Evolutionary conservation across 108 stramenopile genomes (phyloP).

Genomic region (Chaetoceros tenuissimus): DNA sequence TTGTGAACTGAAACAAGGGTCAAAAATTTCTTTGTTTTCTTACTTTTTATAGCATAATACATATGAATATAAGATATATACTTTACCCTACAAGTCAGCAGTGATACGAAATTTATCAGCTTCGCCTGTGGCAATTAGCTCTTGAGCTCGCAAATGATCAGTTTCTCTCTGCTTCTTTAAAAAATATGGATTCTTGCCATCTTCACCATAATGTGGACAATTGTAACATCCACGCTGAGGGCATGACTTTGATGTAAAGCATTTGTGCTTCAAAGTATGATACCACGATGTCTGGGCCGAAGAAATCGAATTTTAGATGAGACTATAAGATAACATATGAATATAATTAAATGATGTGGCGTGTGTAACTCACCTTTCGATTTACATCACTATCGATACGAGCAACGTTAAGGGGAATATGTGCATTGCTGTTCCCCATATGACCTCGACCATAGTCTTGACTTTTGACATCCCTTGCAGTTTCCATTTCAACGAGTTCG

Average conservation of each 20-base stretch:
- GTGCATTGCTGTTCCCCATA: constrained; percentile 3
- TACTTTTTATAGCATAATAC: too few relatives aligned
- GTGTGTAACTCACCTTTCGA: constrained; percentile 39
- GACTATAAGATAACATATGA: too few relatives aligned
- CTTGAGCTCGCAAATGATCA: constrained; percentile 45
- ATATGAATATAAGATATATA: too few relatives aligned
- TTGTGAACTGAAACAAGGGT: too few relatives aligned
- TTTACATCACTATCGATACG: constrained; percentile 65
- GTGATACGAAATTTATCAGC: constrained; percentile 52
- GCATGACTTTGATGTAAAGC: constrained; percentile 29
- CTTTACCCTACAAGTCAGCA: constrained; percentile 61
- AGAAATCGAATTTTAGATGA: too few relatives aligned
- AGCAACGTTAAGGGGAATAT: constrained; percentile 60
- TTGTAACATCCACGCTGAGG: constrained; percentile 74
- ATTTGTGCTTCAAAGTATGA: constrained; percentile 55
- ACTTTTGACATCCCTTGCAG: constrained; percentile 50
- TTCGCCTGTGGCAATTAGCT: constrained; percentile 55
- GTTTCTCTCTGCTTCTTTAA: constrained; percentile 28
- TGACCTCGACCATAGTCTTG: constrained; percentile 33
- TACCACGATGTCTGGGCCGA: too few relatives aligned
- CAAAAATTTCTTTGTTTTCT: too few relatives aligned
- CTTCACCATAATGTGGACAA: constrained; percentile 48
- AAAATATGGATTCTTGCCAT: constrained; percentile 69
- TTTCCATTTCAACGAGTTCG: constrained; percentile 63
- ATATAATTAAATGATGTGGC: too few relatives aligned